Base-by-base conservation (phyloP, 78 protist genomes). In the Mantamonas sphyraenae region DNA sequence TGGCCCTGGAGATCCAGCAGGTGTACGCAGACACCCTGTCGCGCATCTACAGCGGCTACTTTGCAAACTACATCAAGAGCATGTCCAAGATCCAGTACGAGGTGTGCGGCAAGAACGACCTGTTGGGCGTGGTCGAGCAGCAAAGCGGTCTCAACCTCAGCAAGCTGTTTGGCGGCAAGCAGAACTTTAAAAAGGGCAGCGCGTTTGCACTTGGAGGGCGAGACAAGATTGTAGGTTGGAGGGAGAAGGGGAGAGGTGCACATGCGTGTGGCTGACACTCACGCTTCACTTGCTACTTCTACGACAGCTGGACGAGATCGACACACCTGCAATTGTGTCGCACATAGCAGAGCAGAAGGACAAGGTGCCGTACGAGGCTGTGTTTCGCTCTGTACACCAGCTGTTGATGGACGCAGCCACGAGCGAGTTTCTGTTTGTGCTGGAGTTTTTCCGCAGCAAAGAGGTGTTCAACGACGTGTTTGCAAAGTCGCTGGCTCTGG, bases 111-210 rank as follows among this genome's bases (percentile, higher is more conserved):
- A 55, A 55, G 38, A 35, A 45, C 22, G 71, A 73, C 66, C 5
- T 74, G n/a, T 45, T 74, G 5, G 79, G 67, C 3, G 57, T 1
- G 8, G 79, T 53, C 20, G 79, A 72, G n/a, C n/a, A n/a, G n/a
- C n/a, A n/a, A n/a, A n/a, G n/a, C n/a, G n/a, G n/a, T n/a, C n/a
- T n/a, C n/a, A n/a, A n/a, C 50, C n/a, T 16, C 56, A 7, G 59
- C 59, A 5, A 53, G 55, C 40, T 62, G 35, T 62, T 62, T 17
- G 8, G 37, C 35, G 24, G 34, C 51, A 66, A 66, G 40, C 71
- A 31, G n/a, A 66, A 5, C 17, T 2, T 34, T 26, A 66, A 66
- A 17, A 50, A 43, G 12, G 14, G 33, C 40, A 50, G 43, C 39
- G 33, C 57, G 3, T 64, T 57, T 65, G 31, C 47, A 10, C 59